phyloP scores from a whole-genome alignment of 441 rosid species.

The Bocquillonia castaneifolia region DNA sequence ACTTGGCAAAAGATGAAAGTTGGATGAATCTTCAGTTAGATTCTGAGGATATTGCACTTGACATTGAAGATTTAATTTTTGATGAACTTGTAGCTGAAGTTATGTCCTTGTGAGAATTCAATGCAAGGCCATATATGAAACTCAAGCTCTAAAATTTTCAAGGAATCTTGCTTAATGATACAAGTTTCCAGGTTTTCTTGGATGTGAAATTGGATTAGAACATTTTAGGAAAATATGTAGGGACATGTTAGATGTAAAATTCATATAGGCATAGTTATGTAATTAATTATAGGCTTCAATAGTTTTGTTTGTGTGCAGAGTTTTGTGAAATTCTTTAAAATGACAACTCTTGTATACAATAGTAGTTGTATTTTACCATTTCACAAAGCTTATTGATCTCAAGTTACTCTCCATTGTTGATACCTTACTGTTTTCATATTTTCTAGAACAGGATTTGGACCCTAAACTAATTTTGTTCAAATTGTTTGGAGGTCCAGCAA shows the following conservation, averaged over 20 bases:
- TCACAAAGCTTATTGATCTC: not conserved
- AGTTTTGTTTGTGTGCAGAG: no score
- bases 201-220: not conserved
- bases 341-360: not conserved
- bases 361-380: not conserved
- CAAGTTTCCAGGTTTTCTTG: not conserved
- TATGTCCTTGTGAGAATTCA: constrained; percentile 21
- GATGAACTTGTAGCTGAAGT: constrained; percentile 54
- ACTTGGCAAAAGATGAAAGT: constrained; percentile 46
- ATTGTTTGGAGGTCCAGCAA: no score
- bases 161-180: no score
- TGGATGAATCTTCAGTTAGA: constrained; percentile 62
- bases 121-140: not conserved
- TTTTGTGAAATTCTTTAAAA: constrained; percentile 10
- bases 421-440: not conserved
- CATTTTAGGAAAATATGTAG: not conserved
- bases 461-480: not conserved
- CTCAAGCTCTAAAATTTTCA: no score
- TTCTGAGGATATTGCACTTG: constrained; percentile 57
- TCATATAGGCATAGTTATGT: not conserved
- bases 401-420: not conserved
- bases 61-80: constrained; percentile 66
- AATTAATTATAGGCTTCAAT: constrained; percentile 10
- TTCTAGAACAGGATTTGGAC: not conserved
- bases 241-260: no score